Percentiles rank a stretch among this genome's conserved stretches.
Evolutionary conservation across 805 yeast species (phyloP).

Genomic region (Saccharomycopsis oosterbeekiorum): DNA sequence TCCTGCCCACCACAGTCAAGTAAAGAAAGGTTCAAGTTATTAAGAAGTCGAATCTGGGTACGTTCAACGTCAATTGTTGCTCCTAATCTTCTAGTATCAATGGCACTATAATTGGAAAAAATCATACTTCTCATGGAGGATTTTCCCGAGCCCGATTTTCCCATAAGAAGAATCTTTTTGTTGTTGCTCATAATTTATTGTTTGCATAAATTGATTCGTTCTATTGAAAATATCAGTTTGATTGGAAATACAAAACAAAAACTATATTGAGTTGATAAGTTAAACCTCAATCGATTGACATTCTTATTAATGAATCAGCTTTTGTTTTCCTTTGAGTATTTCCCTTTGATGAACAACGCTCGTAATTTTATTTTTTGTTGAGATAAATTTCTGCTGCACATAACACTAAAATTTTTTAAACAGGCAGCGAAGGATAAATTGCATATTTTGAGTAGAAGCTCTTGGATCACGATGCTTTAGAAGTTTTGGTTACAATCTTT

Average conservation of each 20-base stretch:
- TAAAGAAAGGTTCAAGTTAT: constrained; percentile 87
- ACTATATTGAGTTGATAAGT: too few relatives aligned
- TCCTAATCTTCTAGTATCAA: constrained; percentile 89
- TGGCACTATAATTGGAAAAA: constrained; percentile 91
- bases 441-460: too few relatives aligned
- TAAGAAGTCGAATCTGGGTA: constrained; percentile 83
- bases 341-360: not conserved
- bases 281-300: too few relatives aligned
- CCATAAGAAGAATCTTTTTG: constrained; percentile 39
- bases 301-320: not conserved
- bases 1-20: constrained; percentile 99
- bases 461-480: too few relatives aligned
- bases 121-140: constrained; percentile 96
- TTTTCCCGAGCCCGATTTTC: constrained; percentile 95
- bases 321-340: not conserved
- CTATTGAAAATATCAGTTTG: not conserved
- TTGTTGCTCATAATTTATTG: not conserved
- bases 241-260: too few relatives aligned
- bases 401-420: not conserved
- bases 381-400: too few relatives aligned
- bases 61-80: constrained; percentile 99
- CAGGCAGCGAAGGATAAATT: too few relatives aligned
- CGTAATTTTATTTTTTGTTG: not conserved
- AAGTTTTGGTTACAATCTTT: too few relatives aligned
- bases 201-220: too few relatives aligned